Percentiles rank a stretch among this genome's conserved stretches.
These are phyloP conservation scores for Barnettozyma siamensis DNA, from an alignment of 805 yeast species.

Conservation along the genomic window DNA sequence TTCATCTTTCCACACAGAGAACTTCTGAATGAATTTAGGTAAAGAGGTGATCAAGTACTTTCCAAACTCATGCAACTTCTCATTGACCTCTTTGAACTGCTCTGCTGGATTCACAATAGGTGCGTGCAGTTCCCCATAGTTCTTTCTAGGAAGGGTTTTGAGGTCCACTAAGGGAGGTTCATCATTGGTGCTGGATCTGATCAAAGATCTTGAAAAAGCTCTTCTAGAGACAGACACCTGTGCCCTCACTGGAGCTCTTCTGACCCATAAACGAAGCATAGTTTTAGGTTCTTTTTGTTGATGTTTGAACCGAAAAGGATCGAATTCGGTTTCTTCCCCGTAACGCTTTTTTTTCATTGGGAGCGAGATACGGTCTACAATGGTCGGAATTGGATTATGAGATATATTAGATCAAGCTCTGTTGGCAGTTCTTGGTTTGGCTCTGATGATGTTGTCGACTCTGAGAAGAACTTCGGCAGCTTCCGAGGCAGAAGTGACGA, in stretches of 20 bases:
- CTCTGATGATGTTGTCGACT: conserved; percentile 94
- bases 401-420: conserved; percentile 39
- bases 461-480: conserved; percentile 94
- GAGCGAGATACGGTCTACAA: background rate
- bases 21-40: conserved; percentile 80
- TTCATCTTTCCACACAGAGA: conserved; percentile 89
- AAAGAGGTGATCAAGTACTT: conserved; percentile 67
- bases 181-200: conserved; percentile 4
- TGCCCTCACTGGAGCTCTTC: background rate
- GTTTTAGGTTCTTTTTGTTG: background rate
- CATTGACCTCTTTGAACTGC: conserved; percentile 56
- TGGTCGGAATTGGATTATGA: background rate
- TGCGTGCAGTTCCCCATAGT: conserved; percentile 18
- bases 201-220: background rate
- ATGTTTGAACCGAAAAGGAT: background rate
- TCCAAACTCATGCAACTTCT: conserved; percentile 78
- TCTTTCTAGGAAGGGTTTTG: conserved; percentile 21
- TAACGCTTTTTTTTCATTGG: too few species aligned
- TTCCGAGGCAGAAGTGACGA: conserved; percentile 93
- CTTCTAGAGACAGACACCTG: background rate
- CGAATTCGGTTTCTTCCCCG: too few species aligned
- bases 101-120: conserved; percentile 70
- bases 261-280: conserved; percentile 5
- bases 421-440: conserved; percentile 96
- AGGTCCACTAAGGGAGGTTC: conserved; percentile 17